phyloP scores from a whole-genome alignment of 768 basidiomycete genomes.

The Russula olivacea region DNA sequence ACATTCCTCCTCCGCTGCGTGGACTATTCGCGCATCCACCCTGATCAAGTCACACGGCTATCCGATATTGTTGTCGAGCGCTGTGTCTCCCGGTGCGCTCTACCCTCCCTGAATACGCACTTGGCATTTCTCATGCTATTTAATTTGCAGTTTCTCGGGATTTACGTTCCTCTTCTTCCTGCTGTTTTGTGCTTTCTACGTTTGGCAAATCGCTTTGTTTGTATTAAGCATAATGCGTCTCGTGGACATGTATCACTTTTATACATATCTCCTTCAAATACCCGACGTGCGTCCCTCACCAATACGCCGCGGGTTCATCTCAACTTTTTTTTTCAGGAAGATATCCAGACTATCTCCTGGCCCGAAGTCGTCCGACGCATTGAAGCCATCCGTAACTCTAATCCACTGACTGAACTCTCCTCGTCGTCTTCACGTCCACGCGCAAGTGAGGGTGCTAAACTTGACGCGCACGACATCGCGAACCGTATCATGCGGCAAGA shows the following conservation, averaged over 20 bases:
- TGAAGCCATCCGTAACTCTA: slow-evolving; percentile 82
- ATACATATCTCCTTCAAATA: slow-evolving; percentile 86
- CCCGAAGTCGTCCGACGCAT: slow-evolving; percentile 89
- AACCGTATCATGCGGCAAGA: slow-evolving; percentile 98
- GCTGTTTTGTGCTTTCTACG: slow-evolving; percentile 80
- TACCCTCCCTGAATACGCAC: background rate
- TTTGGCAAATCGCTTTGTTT: slow-evolving; percentile 83
- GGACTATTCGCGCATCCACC: slow-evolving; percentile 78
- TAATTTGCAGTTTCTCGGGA: slow-evolving; percentile 62
- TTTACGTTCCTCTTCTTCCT: slow-evolving; percentile 79
- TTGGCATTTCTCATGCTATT: slow-evolving; percentile 1
- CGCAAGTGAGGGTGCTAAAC: slow-evolving; percentile 69
- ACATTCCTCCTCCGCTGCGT: slow-evolving; percentile 94
- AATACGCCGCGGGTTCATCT: slow-evolving; percentile 18
- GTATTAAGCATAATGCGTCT: slow-evolving; percentile 68
- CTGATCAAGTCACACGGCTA: slow-evolving; percentile 59
- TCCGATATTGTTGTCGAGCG: slow-evolving; percentile 75
- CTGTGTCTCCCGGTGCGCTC: slow-evolving; percentile 75
- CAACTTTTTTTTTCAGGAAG: slow-evolving; percentile 50
- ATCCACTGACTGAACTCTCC: slow-evolving; percentile 85
- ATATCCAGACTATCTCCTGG: slow-evolving; percentile 98
- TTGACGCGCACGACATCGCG: slow-evolving; percentile 97
- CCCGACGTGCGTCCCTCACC: slow-evolving; percentile 65
- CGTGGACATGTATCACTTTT: slow-evolving; percentile 93
- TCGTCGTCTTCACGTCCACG: slow-evolving; percentile 49